These are phyloP conservation scores for Suhomyces atakaporum DNA, from an alignment of 1,139 yeast genomes.

Conservation along the genomic window DNA sequence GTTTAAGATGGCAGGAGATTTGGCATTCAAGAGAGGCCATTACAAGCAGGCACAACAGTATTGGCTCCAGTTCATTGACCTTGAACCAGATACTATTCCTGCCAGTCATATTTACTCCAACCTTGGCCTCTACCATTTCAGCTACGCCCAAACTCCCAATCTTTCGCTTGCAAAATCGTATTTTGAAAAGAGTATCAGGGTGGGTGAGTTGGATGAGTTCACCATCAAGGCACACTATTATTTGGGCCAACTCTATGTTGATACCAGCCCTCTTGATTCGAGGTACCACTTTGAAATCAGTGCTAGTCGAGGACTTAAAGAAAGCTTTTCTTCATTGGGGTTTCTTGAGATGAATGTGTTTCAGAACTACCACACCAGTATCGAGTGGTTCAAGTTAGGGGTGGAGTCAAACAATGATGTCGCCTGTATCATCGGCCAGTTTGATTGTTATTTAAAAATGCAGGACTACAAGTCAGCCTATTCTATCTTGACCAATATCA, in stretches of 20 bases:
- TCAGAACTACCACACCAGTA: conserved; percentile 53
- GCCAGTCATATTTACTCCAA: conserved; percentile 75
- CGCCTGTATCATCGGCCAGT: conserved; percentile 71
- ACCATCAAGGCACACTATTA: conserved; percentile 73
- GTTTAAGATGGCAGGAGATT: conserved; percentile 71
- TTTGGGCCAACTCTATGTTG: conserved; percentile 67
- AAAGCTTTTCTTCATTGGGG: conserved; percentile 76
- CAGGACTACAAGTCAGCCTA: conserved; percentile 31
- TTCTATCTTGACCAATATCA: conserved; percentile 28
- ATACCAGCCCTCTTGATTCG: conserved; percentile 57
- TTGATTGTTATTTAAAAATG: conserved; percentile 52
- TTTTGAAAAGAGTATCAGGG: conserved; percentile 60
- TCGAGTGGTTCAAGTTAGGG: conserved; percentile 86
- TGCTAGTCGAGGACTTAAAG: conserved; percentile 74
- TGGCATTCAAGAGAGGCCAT: conserved; percentile 52
- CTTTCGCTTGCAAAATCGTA: conserved; percentile 53
- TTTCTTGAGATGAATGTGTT: conserved; percentile 73
- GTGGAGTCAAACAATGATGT: conserved; percentile 59
- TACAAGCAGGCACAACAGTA: conserved; percentile 55
- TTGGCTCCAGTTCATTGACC: conserved; percentile 58
- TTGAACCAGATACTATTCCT: conserved; percentile 57
- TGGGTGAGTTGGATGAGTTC: conserved; percentile 57
- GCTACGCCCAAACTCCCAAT: conserved; percentile 46
- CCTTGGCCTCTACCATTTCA: conserved; percentile 65
- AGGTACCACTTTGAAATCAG: conserved; percentile 73